phyloP scores from a whole-genome alignment of 306 rosid species.

The Myrica gale region DNA sequence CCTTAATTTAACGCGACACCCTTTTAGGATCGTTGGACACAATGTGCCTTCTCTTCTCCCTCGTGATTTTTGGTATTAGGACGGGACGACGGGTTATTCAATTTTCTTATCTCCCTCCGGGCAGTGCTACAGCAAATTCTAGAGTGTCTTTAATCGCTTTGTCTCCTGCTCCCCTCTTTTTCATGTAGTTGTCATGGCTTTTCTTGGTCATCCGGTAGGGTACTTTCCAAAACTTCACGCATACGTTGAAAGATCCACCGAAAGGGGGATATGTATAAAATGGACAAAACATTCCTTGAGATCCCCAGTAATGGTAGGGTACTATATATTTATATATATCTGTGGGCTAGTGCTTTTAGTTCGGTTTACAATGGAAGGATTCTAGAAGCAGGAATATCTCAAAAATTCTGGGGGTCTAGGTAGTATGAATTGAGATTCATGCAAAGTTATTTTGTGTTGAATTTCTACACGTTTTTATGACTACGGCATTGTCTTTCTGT shows the following conservation, averaged over 20 bases:
- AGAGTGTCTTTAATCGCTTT: too few species aligned
- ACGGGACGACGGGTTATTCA: background rate
- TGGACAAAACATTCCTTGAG: slow-evolving; percentile 3
- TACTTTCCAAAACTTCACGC: slow-evolving; percentile 35
- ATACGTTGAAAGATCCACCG: slow-evolving; percentile 39
- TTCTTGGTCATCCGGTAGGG: slow-evolving; percentile 23
- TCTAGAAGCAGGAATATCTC: slow-evolving; percentile 17
- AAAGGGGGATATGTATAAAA: slow-evolving; percentile 30
- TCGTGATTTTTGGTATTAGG: too few species aligned
- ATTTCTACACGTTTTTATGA: slow-evolving; percentile 39
- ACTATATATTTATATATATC: too few species aligned
- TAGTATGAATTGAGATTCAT: background rate
- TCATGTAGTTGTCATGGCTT: background rate
- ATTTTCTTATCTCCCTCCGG: background rate
- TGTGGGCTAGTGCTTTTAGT: background rate
- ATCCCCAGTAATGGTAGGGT: too few species aligned
- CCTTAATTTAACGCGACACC: too few species aligned
- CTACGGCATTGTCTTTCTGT: slow-evolving; percentile 3
- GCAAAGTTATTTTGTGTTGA: background rate
- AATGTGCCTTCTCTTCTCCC: too few species aligned
- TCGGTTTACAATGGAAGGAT: background rate
- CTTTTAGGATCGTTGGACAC: too few species aligned
- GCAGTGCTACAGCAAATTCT: background rate
- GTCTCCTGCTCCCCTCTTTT: background rate
- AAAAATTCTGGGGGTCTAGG: slow-evolving; percentile 17